Percentiles rank a stretch among this genome's conserved stretches.
phyloP scores from a whole-genome alignment of 1,139 yeast species.

The Meyerozyma guilliermondii region DNA sequence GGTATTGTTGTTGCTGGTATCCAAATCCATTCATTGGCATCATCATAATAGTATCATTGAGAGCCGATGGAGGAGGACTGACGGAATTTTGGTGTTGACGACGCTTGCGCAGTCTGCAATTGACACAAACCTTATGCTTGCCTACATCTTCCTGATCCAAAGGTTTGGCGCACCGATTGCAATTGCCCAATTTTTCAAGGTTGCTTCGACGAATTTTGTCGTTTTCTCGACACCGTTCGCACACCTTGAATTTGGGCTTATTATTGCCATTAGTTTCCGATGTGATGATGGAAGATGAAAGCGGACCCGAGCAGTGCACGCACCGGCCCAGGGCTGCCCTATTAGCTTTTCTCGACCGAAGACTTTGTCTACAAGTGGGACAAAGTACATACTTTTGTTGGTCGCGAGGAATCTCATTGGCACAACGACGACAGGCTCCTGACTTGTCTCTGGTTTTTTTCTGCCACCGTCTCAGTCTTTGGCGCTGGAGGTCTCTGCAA shows the following conservation, averaged over 20 bases:
- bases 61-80: neutral
- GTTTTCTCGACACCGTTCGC: slow-evolving; percentile 57
- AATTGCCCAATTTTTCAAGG: slow-evolving; percentile 53
- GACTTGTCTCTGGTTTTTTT: slow-evolving; percentile 52
- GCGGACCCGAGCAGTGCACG: slow-evolving; percentile 63
- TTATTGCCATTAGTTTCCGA: slow-evolving; percentile 14
- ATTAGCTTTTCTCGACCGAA: slow-evolving; percentile 51
- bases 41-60: slow-evolving; percentile 1
- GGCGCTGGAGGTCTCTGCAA: slow-evolving; percentile 60
- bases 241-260: slow-evolving; percentile 47
- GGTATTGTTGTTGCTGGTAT: neutral
- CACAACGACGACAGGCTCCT: slow-evolving; percentile 66
- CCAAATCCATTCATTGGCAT: neutral
- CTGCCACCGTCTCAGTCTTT: slow-evolving; percentile 62
- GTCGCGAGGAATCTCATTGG: slow-evolving; percentile 46
- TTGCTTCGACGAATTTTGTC: slow-evolving; percentile 54
- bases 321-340: slow-evolving; percentile 62
- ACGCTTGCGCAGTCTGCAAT: slow-evolving; percentile 52
- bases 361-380: slow-evolving; percentile 51
- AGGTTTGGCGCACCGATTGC: slow-evolving; percentile 56
- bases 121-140: slow-evolving; percentile 50
- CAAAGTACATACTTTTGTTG: slow-evolving; percentile 53
- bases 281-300: slow-evolving; percentile 39
- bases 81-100: slow-evolving; percentile 17
- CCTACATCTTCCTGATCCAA: slow-evolving; percentile 42